phyloP scores from a whole-genome alignment of 768 basidiomycete species.

The Panaeolus papilionaceus region DNA sequence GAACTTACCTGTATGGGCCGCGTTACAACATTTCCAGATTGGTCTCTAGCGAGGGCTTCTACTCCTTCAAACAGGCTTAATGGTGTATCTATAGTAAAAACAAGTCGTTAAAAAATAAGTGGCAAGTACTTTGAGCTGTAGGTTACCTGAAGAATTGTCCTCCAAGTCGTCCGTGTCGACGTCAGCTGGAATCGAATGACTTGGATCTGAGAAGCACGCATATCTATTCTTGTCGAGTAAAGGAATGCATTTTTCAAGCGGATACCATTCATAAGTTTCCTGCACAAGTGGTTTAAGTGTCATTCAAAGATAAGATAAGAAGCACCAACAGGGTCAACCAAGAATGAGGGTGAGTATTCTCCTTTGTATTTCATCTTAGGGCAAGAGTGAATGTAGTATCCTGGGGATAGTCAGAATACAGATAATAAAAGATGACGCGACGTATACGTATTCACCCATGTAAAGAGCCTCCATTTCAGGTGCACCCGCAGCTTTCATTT shows the following conservation, averaged over 20 bases:
- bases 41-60: slow-evolving; percentile 22
- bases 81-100: not conserved
- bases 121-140: not conserved
- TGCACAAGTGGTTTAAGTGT: slow-evolving; percentile 32
- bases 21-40: slow-evolving; percentile 27
- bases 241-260: slow-evolving; percentile 61
- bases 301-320: not conserved
- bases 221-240: slow-evolving; percentile 74
- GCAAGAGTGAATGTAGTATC: slow-evolving; percentile 92
- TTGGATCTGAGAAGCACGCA: slow-evolving; percentile 71
- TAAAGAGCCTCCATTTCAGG: slow-evolving; percentile 73
- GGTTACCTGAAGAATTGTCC: slow-evolving; percentile 12
- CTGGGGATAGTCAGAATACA: slow-evolving; percentile 43
- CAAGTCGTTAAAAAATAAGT: not conserved
- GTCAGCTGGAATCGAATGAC: slow-evolving; percentile 50
- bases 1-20: slow-evolving; percentile 32
- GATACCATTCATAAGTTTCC: slow-evolving; percentile 84
- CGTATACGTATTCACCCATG: slow-evolving; percentile 66
- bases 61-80: slow-evolving; percentile 21
- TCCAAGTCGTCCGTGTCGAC: slow-evolving; percentile 17
- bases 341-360: slow-evolving; percentile 87
- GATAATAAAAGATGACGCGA: not conserved
- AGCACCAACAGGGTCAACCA: slow-evolving; percentile 79
- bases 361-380: slow-evolving; percentile 97
- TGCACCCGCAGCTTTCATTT: slow-evolving; percentile 76